Evolutionary conservation across 106 monocot genomes (phyloP), one percentile per base, ranked within the genome.

Genomic region (Dactylorhiza incarnata): DNA sequence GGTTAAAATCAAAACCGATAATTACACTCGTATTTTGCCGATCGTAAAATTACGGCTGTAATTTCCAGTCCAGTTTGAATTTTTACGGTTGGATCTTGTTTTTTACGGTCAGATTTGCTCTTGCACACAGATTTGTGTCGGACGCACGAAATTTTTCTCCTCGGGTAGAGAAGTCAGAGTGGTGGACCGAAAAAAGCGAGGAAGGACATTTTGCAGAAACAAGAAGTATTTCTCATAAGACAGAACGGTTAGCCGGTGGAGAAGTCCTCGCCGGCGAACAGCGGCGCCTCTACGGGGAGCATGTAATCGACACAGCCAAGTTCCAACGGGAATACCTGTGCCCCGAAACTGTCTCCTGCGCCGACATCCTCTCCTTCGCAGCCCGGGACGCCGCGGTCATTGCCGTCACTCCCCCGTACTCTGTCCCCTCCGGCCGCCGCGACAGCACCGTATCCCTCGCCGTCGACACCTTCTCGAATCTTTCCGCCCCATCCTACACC

Each of bases 361-460:
- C 88, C 13, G 88, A 88, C 78, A 83, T 88, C 74, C 73, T 88
- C 48, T 77, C 88, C 45, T 85, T 88, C 52, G 88, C 85, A 5
- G 80, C 88, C 29, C 85, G 88, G 23, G 88, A 88, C 68, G 73
- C 73, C 3, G 25, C 61, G 46, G 17, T 37, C 55, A 19, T 79
- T 23, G 22, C 80, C 49, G 83, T 81, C 63, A 45, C 74, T 47
- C n/a, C 63, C 45, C 5, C 14, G 52, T 92, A 84, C 82, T 19
- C 59, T 0, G 75, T 89, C 26, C 83, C 73, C 20, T 45, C 81
- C 0, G 92, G 92, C 22, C 84, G 86, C 10, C 76, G 78, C 16
- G 89, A 89, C 80, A 82, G 87, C 5, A 26, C 2, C 9, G 56
- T 69, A 53, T 85, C 89, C 65, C n/a, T 24, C 24, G 72, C 43